Evolutionary conservation across 352 stramenopile species (phyloP).

Genomic region (Phytopythium montanum): DNA sequence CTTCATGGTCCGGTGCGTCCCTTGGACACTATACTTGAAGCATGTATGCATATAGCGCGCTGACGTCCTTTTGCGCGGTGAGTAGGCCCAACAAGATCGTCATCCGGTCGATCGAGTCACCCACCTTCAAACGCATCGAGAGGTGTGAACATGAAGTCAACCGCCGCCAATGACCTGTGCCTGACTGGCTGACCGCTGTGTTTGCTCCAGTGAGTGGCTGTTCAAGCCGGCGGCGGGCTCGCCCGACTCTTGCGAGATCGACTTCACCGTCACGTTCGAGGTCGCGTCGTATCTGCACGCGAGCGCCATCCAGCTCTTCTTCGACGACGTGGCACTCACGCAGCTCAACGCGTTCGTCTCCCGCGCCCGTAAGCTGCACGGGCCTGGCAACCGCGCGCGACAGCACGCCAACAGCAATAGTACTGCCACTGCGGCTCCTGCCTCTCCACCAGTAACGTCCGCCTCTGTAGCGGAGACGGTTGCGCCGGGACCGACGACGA

Average conservation of each 20-base stretch:
- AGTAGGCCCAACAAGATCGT: conserved; percentile 63
- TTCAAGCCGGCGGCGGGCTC: conserved; percentile 44
- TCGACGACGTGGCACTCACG: conserved; percentile 76
- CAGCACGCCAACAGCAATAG: not conserved
- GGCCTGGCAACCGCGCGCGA: conserved; percentile 1
- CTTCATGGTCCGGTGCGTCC: conserved; percentile 60
- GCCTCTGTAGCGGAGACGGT: not conserved
- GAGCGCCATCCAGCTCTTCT: conserved; percentile 82
- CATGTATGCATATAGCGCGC: not conserved
- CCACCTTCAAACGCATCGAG: conserved; percentile 85
- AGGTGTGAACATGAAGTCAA: too few species aligned
- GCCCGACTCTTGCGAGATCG: conserved; percentile 58
- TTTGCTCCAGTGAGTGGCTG: conserved; percentile 50
- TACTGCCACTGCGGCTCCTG: not conserved
- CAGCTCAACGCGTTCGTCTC: conserved; percentile 83
- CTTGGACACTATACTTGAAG: too few species aligned
- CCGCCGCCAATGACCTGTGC: not conserved
- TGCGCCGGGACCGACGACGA: not conserved
- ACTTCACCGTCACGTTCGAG: conserved; percentile 83
- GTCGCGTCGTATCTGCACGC: conserved; percentile 77
- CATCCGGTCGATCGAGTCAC: conserved; percentile 76
- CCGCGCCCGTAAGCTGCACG: conserved; percentile 54
- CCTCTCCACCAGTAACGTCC: not conserved
- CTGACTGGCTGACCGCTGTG: not conserved
- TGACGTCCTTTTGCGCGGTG: not conserved